These are phyloP conservation scores for Moricandia moricandioides DNA, from an alignment of 345 rosid genomes.

Conservation along the genomic window DNA sequence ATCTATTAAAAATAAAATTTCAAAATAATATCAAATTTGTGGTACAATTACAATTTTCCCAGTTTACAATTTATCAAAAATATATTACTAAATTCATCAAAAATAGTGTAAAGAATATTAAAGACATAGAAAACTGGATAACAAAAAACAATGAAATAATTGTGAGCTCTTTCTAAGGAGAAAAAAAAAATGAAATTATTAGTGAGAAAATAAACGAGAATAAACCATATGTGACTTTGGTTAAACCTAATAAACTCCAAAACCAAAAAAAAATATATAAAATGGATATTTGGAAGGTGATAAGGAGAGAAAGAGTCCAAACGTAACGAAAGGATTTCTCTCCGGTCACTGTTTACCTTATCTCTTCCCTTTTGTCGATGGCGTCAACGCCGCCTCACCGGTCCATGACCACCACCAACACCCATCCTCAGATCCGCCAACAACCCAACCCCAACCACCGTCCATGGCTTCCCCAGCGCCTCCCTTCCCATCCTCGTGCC, in stretches of 20 bases:
- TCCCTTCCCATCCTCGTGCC: conserved; percentile 50
- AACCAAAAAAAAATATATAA: not conserved
- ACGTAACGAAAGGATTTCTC: not conserved
- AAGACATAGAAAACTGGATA: not conserved
- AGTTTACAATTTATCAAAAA: too few species aligned
- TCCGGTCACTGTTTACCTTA: not conserved
- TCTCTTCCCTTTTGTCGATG: conserved; percentile 39
- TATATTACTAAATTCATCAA: not conserved
- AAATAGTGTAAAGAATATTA: not conserved
- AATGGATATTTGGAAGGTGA: not conserved
- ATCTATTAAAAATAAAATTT: too few species aligned
- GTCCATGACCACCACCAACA: conserved; percentile 53
- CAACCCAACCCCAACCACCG: conserved; percentile 39
- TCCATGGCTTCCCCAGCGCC: conserved; percentile 44
- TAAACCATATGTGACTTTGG: not conserved
- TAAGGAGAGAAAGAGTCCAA: not conserved
- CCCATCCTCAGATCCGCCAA: conserved; percentile 53
- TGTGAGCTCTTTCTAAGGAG: too few species aligned
- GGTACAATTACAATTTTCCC: too few species aligned
- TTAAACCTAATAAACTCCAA: not conserved
- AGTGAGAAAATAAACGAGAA: not conserved
- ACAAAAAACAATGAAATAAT: not conserved
- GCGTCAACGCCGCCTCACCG: conserved; percentile 96
- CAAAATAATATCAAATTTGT: too few species aligned
- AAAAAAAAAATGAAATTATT: not conserved